Evolutionary conservation across 1,139 yeast species (phyloP).

Genomic region (Diutina sp.): DNA sequence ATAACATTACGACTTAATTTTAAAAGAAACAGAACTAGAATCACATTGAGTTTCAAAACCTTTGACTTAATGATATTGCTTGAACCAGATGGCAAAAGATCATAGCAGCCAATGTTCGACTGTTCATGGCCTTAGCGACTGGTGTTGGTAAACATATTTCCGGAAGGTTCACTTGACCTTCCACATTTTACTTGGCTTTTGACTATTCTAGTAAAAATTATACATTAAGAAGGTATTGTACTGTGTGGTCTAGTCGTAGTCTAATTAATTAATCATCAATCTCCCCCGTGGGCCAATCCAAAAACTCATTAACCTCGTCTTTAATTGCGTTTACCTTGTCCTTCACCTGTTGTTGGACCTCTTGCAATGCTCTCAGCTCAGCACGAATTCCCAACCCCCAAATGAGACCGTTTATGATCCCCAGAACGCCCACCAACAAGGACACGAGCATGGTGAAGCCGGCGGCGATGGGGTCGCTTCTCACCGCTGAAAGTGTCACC

Average conservation of each 20-base stretch:
- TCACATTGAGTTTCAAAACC: too few relatives aligned
- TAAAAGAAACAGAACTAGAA: too few relatives aligned
- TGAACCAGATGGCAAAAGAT: too few relatives aligned
- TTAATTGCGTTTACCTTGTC: not conserved
- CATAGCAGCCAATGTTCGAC: too few relatives aligned
- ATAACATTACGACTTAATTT: too few relatives aligned
- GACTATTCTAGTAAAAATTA: too few relatives aligned
- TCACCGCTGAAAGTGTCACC: constrained; percentile 44
- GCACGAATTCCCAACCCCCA: constrained; percentile 69
- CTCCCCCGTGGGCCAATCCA: not conserved
- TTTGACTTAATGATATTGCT: too few relatives aligned
- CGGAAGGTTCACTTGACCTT: too few relatives aligned
- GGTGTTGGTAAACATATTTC: too few relatives aligned
- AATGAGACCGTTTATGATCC: constrained; percentile 64
- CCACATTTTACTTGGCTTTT: too few relatives aligned
- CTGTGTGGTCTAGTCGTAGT: not conserved
- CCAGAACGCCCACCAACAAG: constrained; percentile 45
- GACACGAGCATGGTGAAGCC: constrained; percentile 43
- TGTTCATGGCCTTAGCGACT: too few relatives aligned
- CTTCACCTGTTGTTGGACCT: constrained; percentile 22
- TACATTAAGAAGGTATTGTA: too few relatives aligned
- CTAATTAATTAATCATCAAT: not conserved
- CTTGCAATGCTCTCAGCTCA: constrained; percentile 67
- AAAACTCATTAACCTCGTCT: not conserved
- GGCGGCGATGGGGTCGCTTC: constrained; percentile 35